Conservation (phyloP, 495 filamentous ascomycete species). For the Xeromyces bisporus region DNA sequence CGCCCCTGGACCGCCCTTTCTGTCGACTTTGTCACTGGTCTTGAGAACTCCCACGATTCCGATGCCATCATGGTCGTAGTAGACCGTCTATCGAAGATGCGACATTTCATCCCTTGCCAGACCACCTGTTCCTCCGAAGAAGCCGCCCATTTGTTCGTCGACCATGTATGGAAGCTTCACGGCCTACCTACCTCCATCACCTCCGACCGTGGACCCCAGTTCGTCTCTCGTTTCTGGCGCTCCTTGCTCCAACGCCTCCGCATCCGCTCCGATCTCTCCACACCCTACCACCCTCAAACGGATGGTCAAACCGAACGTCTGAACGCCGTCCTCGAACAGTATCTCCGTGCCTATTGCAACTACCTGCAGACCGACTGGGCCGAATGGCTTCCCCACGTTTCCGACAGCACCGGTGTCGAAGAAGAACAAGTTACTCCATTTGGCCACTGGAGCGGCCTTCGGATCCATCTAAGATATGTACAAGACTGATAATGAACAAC, state of each 20-base stretch:
- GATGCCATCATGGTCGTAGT: background rate
- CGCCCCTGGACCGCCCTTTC: no score
- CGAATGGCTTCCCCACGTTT: conserved; percentile 2
- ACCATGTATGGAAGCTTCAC: no score
- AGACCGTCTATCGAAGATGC: background rate
- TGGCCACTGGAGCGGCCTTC: background rate
- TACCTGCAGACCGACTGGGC: conserved; percentile 8
- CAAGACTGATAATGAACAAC: background rate
- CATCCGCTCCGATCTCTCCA: background rate
- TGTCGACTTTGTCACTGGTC: background rate
- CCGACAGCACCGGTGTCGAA: no score
- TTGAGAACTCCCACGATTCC: background rate
- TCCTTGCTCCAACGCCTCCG: background rate
- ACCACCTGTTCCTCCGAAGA: background rate
- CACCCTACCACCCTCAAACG: background rate
- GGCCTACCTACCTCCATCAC: background rate
- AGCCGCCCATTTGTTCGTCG: no score
- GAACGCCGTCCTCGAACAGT: conserved; percentile 9
- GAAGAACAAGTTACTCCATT: no score
- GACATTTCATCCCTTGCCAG: background rate
- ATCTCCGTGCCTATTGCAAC: conserved; percentile 7
- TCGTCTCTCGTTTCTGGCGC: background rate
- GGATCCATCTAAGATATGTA: background rate
- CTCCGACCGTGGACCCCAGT: background rate
- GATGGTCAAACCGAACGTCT: conserved; percentile 4